Evolutionary conservation across 2,329 filamentous ascomycete species (phyloP), one percentile per base, ranked within the genome.

Genomic region (Bimuria novae-zelandiae): DNA sequence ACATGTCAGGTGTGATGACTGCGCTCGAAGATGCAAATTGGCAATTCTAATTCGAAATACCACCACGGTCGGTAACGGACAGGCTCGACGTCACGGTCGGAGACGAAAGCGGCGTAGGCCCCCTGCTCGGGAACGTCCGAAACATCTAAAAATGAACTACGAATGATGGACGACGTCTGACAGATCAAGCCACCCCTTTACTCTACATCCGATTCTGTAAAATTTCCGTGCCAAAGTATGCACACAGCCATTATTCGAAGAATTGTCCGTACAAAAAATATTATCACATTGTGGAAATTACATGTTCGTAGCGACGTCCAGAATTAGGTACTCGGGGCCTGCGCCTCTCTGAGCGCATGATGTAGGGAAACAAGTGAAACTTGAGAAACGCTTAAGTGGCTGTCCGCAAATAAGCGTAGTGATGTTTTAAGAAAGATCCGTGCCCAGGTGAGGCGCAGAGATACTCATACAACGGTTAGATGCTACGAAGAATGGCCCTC

Each of bases 61-160:
- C 17, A 45, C 19, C 3, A n/a, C n/a, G n/a, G n/a, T n/a, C n/a
- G n/a, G n/a, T n/a, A n/a, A n/a, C n/a, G n/a, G n/a, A n/a, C n/a
- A n/a, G n/a, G n/a, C n/a, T n/a, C n/a, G n/a, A n/a, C n/a, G n/a
- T n/a, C n/a, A n/a, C n/a, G n/a, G n/a, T n/a, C n/a, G n/a, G n/a
- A n/a, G n/a, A n/a, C n/a, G n/a, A n/a, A n/a, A n/a, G n/a, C n/a
- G n/a, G n/a, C n/a, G n/a, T n/a, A n/a, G n/a, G n/a, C n/a, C n/a
- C n/a, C n/a, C n/a, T n/a, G n/a, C n/a, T 27, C 25, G 5, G n/a
- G 7, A 36, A 16, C 14, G n/a, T 36, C 12, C 21, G 43, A 46
- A 46, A 46, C 43, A 36, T 46, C 43, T 46, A 46, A 46, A 46
- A 46, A 46, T 46, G 43, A 46, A 46, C 14, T 46, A 22, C 42